These are phyloP conservation scores for Paecilomyces variotii DNA, from an alignment of 2,329 filamentous ascomycete species.

Conservation along the genomic window DNA sequence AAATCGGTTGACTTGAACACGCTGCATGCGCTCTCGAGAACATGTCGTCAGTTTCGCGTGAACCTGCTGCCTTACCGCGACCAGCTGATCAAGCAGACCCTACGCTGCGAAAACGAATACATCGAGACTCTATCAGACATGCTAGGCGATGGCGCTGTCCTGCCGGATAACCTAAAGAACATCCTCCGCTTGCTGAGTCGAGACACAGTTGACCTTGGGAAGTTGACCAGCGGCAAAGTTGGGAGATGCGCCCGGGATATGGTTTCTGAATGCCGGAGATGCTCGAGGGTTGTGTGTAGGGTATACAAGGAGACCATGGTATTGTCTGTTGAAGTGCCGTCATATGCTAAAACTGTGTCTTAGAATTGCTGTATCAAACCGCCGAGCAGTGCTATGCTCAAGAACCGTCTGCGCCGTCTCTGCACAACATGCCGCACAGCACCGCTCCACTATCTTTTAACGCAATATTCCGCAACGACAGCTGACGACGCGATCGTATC, in stretches of 20 bases:
- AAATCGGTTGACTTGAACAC: slow-evolving; percentile 77
- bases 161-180: slow-evolving; percentile 24
- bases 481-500: slow-evolving; percentile 20
- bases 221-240: slow-evolving; percentile 57
- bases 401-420: slow-evolving; percentile 70
- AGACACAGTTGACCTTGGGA: slow-evolving; percentile 22
- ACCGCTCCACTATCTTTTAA: slow-evolving; percentile 45
- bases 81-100: slow-evolving; percentile 63
- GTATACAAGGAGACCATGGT: slow-evolving; percentile 39
- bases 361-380: slow-evolving; percentile 89
- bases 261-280: slow-evolving; percentile 75
- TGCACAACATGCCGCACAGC: slow-evolving; percentile 68
- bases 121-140: slow-evolving; percentile 30
- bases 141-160: slow-evolving; percentile 34
- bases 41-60: slow-evolving; percentile 70
- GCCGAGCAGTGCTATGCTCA: slow-evolving; percentile 58
- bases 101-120: slow-evolving; percentile 71
- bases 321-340: neutral
- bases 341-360: slow-evolving; percentile 3
- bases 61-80: slow-evolving; percentile 71
- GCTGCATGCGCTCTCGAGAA: slow-evolving; percentile 72
- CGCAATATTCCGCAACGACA: slow-evolving; percentile 16
- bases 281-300: slow-evolving; percentile 69
- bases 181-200: slow-evolving; percentile 21
- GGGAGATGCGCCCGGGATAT: slow-evolving; percentile 78